These are phyloP conservation scores for Durusdinium trenchii DNA, from an alignment of 73 alveolate genomes.

Conservation along the genomic window DNA sequence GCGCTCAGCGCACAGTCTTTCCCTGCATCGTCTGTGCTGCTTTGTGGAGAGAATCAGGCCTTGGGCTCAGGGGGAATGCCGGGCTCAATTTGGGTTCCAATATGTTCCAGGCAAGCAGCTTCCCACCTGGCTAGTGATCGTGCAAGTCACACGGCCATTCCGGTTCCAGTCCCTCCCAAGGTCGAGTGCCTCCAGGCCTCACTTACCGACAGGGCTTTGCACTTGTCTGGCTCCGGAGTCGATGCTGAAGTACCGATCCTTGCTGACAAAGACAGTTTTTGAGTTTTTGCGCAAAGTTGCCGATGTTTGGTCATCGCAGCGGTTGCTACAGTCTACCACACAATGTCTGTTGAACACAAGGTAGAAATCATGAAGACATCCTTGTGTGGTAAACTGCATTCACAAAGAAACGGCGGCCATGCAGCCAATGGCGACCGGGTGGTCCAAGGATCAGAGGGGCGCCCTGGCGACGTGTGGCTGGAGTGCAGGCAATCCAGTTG, in stretches of 20 bases:
- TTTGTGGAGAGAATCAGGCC: no score
- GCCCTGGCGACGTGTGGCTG: slow-evolving; percentile 46
- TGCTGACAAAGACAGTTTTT: not conserved
- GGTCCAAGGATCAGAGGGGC: slow-evolving; percentile 49
- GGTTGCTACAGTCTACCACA: not conserved
- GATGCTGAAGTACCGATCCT: slow-evolving; percentile 6
- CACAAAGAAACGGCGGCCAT: no score
- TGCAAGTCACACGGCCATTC: no score
- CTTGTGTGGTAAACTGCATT: no score
- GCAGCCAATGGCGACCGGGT: no score
- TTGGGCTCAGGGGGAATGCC: no score
- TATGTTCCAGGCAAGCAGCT: no score
- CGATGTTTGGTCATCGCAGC: not conserved
- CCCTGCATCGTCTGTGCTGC: slow-evolving; percentile 46
- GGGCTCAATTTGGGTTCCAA: no score
- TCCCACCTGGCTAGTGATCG: no score
- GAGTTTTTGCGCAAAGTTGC: not conserved
- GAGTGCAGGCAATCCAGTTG: slow-evolving; percentile 34
- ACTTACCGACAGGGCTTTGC: not conserved
- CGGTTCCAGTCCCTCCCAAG: not conserved
- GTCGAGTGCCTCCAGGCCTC: slow-evolving; percentile 35
- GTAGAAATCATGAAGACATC: not conserved
- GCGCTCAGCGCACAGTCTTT: slow-evolving; percentile 11
- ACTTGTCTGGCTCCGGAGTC: not conserved
- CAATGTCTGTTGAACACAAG: not conserved